These are phyloP conservation scores for Coemansia brasiliensis DNA, from an alignment of 192 early-diverging fungal species.

Conservation along the genomic window DNA sequence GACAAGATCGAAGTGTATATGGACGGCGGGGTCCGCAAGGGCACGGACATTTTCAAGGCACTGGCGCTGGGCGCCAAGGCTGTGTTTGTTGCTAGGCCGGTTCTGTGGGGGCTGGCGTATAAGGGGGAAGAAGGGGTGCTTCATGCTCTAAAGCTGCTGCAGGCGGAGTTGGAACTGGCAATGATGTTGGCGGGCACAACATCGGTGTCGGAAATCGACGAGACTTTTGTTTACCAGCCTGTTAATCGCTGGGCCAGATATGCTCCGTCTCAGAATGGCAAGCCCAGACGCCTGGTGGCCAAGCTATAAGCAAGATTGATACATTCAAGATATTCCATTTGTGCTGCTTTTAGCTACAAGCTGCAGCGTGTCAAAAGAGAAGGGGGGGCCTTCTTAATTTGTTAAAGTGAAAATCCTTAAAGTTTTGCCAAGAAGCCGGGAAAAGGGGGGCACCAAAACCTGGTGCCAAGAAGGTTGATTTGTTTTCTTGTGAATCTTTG, in stretches of 20 bases:
- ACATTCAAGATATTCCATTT: too few species aligned
- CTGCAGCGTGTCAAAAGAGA: too few species aligned
- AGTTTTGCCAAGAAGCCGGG: too few species aligned
- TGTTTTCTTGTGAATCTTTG: too few species aligned
- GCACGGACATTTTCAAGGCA: slow-evolving; percentile 94
- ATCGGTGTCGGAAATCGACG: slow-evolving; percentile 66
- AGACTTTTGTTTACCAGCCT: slow-evolving; percentile 49
- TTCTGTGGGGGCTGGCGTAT: slow-evolving; percentile 80
- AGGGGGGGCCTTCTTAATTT: too few species aligned
- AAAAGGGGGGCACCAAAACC: too few species aligned
- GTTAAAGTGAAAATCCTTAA: too few species aligned
- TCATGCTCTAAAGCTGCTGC: slow-evolving; percentile 69
- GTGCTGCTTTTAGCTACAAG: too few species aligned
- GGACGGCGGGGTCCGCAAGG: slow-evolving; percentile 91
- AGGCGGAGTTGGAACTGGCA: slow-evolving; percentile 82
- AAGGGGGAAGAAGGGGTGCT: slow-evolving; percentile 88
- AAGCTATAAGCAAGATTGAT: slow-evolving; percentile 21
- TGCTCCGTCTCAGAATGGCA: slow-evolving; percentile 3
- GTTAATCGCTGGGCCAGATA: slow-evolving; percentile 46
- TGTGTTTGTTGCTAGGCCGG: slow-evolving; percentile 60
- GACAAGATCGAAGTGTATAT: slow-evolving; percentile 82
- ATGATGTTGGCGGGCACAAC: slow-evolving; percentile 77
- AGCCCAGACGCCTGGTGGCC: slow-evolving; percentile 19
- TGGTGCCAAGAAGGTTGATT: too few species aligned
- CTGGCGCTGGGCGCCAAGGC: slow-evolving; percentile 92